phyloP scores from a whole-genome alignment of 1,284 basidiomycete genomes.

The Trametes pubescens region DNA sequence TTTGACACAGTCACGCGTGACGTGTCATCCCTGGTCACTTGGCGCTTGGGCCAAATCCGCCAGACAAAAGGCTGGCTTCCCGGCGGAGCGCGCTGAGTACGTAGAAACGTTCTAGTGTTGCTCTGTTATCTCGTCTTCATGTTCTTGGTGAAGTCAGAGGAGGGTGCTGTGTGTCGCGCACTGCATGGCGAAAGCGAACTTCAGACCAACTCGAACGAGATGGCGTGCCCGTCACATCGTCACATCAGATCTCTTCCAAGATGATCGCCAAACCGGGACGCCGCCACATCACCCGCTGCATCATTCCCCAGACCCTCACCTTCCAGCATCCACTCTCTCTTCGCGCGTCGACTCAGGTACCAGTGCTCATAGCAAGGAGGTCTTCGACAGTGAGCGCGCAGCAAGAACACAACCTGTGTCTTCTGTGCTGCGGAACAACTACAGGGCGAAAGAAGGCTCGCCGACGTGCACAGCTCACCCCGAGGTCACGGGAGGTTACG shows the following conservation, averaged over 20 bases:
- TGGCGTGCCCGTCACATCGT: conserved; percentile 25
- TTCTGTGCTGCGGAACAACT: conserved; percentile 7
- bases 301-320: neutral
- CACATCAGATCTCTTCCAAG: conserved; percentile 26
- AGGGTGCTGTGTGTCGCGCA: neutral
- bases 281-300: conserved; percentile 29
- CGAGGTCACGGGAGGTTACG: conserved; percentile 23
- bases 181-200: neutral
- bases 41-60: conserved; percentile 22
- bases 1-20: conserved; percentile 48
- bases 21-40: conserved; percentile 35
- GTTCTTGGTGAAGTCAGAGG: neutral
- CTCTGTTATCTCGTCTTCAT: neutral
- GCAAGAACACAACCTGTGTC: neutral
- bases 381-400: neutral
- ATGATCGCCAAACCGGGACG: conserved; percentile 26
- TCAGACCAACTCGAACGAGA: neutral
- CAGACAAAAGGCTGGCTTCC: conserved; percentile 13
- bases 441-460: neutral
- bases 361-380: neutral
- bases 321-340: neutral
- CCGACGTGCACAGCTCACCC: neutral
- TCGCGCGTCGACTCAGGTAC: neutral
- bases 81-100: neutral
- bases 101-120: neutral